These are phyloP conservation scores for Arabidopsis lyrata DNA, from an alignment of 441 rosid species.

Conservation along the genomic window DNA sequence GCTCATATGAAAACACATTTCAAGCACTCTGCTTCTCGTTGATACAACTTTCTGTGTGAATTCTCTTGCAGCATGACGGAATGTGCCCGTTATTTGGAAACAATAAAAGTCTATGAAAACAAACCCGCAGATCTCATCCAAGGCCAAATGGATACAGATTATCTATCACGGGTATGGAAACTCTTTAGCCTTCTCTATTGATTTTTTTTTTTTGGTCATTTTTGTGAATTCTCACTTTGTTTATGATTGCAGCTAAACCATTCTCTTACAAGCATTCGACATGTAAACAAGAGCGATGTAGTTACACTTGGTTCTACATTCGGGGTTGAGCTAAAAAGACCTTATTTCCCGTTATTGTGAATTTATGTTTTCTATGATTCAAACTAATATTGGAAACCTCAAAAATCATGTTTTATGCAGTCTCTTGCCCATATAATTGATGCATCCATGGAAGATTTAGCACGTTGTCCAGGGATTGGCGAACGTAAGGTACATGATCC, in stretches of 20 bases:
- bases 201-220: not conserved
- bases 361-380: not conserved
- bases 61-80: conserved; percentile 76
- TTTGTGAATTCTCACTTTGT: not conserved
- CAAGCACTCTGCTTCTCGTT: conserved; percentile 25
- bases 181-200: not conserved
- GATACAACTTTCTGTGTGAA: conserved; percentile 17
- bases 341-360: not conserved
- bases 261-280: conserved; percentile 82
- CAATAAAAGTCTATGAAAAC: conserved; percentile 92
- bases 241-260: conserved; percentile 64
- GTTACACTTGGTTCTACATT: conserved; percentile 97
- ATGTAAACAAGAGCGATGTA: conserved; percentile 94
- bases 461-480: conserved; percentile 97
- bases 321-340: conserved; percentile 61
- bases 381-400: conserved; percentile 8
- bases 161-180: conserved; percentile 73
- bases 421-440: conserved; percentile 93
- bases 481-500: conserved; percentile 77
- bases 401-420: conserved; percentile 49
- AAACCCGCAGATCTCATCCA: conserved; percentile 97
- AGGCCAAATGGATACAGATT: conserved; percentile 94
- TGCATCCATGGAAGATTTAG: conserved; percentile 96
- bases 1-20: not conserved
- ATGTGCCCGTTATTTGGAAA: conserved; percentile 98